Evolutionary conservation across 495 filamentous ascomycete genomes (phyloP).

Genomic region (Lentithecium fluviatile): DNA sequence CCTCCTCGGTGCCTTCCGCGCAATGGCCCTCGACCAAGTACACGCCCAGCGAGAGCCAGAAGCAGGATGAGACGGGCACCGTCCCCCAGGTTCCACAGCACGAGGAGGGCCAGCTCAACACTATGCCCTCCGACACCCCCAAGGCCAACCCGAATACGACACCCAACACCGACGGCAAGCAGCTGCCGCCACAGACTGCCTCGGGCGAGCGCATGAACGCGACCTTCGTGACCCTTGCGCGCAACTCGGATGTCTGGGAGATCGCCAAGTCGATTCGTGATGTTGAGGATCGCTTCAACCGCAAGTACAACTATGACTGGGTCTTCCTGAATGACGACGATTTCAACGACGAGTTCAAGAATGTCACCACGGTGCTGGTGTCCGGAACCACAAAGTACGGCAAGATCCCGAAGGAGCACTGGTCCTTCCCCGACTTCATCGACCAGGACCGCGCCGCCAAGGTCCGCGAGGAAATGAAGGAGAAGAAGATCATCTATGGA

Average conservation of each 20-base stretch:
- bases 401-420: slow-evolving; percentile 53
- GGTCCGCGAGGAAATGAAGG: slow-evolving; percentile 55
- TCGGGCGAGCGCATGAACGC: slow-evolving; percentile 79
- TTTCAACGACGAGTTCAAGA: slow-evolving; percentile 90
- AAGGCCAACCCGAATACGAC: slow-evolving; percentile 22
- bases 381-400: slow-evolving; percentile 90
- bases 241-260: slow-evolving; percentile 93
- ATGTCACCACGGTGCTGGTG: slow-evolving; percentile 81
- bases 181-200: slow-evolving; percentile 51
- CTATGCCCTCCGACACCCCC: too few species aligned
- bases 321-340: slow-evolving; percentile 96
- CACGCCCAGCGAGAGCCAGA: background rate
- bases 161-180: slow-evolving; percentile 37
- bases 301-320: slow-evolving; percentile 96
- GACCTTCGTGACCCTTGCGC: slow-evolving; percentile 92
- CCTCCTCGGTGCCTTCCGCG: slow-evolving; percentile 44
- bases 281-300: slow-evolving; percentile 96
- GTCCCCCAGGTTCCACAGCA: too few species aligned
- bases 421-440: slow-evolving; percentile 55
- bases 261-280: slow-evolving; percentile 92
- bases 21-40: slow-evolving; percentile 21
- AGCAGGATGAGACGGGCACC: background rate
- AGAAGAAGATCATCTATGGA: slow-evolving; percentile 65
- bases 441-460: slow-evolving; percentile 58
- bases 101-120: too few species aligned